Evolutionary conservation across 495 filamentous ascomycete genomes (phyloP).

Genomic region (Neurospora sp.): DNA sequence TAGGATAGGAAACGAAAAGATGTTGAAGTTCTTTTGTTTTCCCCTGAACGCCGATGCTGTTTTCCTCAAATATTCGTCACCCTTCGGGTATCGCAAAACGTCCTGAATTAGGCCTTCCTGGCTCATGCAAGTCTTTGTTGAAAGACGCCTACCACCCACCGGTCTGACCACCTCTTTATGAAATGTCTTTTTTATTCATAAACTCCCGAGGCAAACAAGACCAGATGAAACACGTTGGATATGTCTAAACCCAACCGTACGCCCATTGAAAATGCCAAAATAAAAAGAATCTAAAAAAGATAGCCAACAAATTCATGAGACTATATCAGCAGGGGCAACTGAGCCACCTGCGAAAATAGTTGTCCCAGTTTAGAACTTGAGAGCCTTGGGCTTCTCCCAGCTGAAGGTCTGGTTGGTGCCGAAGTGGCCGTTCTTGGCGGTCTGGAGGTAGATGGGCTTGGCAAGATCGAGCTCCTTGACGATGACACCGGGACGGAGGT

Average conservation of each 20-base stretch:
- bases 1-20: constrained; percentile 31
- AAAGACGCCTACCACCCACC: constrained; percentile 25
- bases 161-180: constrained; percentile 10
- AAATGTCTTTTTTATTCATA: constrained; percentile 16
- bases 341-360: constrained; percentile 23
- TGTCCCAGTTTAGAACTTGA: constrained; percentile 62
- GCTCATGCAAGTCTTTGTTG: constrained; percentile 34
- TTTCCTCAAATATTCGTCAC: constrained; percentile 24
- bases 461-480: constrained; percentile 92
- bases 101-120: constrained; percentile 21
- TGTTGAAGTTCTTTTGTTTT: constrained; percentile 38
- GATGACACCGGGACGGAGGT: constrained; percentile 94
- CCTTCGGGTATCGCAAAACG: constrained; percentile 26
- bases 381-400: constrained; percentile 96
- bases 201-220: constrained; percentile 18
- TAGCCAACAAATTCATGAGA: constrained; percentile 18
- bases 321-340: constrained; percentile 25
- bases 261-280: constrained; percentile 18
- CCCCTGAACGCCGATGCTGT: constrained; percentile 30
- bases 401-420: constrained; percentile 88
- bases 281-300: constrained; percentile 7
- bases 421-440: constrained; percentile 99
- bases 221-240: constrained; percentile 17
- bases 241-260: constrained; percentile 30
- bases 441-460: constrained; percentile 95